A percentile compares a stretch with the other conserved stretches of the same genome.
Evolutionary conservation across 495 filamentous ascomycete genomes (phyloP).

Genomic region (Polyplosphaeria fusca): DNA sequence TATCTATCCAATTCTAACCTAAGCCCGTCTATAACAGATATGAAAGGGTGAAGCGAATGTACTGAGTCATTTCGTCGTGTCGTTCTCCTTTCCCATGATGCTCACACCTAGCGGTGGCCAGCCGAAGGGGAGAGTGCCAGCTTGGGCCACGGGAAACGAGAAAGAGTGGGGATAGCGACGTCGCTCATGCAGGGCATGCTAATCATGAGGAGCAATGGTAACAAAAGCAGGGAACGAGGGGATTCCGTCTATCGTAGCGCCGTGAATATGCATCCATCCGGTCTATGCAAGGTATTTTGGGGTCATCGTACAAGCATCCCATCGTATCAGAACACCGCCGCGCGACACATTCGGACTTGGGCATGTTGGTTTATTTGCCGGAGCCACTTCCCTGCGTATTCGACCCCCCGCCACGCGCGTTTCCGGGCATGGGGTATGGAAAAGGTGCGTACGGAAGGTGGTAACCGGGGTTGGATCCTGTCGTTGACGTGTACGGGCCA

Average conservation of each 20-base stretch:
- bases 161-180: too few species aligned
- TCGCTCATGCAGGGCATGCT: too few species aligned
- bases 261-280: neutral
- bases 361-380: constrained; percentile 16
- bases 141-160: neutral
- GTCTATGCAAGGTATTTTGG: neutral
- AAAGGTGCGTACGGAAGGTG: constrained; percentile 29
- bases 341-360: neutral
- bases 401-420: neutral
- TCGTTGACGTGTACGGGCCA: constrained; percentile 10
- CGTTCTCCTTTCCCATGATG: neutral
- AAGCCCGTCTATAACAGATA: too few species aligned
- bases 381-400: constrained; percentile 4
- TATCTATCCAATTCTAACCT: too few species aligned
- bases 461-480: constrained; percentile 14
- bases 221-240: too few species aligned
- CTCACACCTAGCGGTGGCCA: neutral
- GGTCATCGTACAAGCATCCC: neutral
- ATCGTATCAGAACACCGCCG: constrained; percentile 3
- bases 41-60: too few species aligned
- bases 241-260: neutral
- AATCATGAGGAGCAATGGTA: too few species aligned
- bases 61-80: too few species aligned
- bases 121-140: neutral
- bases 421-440: constrained; percentile 25